Evolutionary conservation across 208 protist species (phyloP), one percentile per base, ranked within the genome.

Genomic region (Crithidia brevicula): DNA sequence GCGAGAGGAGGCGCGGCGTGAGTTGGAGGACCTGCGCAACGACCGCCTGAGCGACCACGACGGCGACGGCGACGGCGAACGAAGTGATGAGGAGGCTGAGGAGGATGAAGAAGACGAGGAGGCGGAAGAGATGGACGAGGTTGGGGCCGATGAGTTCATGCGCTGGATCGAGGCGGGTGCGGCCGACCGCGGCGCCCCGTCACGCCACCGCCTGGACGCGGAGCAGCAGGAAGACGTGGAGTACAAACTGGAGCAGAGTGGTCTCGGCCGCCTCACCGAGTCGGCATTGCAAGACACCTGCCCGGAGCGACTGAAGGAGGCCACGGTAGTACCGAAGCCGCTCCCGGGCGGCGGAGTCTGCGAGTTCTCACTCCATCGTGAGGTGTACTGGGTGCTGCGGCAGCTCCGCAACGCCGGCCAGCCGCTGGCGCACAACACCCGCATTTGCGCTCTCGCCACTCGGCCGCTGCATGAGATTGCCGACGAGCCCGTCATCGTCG

Each of bases 331-430:
- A 20, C 66, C 84, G n/a, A 75, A 73, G 28, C 9, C 23, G 28
- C 73, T 92, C 10, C 73, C 84, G 7, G 80, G 80, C 42, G 77
- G 78, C 28, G 83, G 81, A 34, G 67, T 81, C 38, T 91, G 87
- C 73, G 63, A 80, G 27, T 81, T 91, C 30, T 63, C 81, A 2
- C 52, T 85, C 25, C 77, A 88, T 36, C 70, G 81, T 13, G 86
- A 96, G 77, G 87, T 89, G 36, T 91, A 89, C 67, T 96, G 91
- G 88, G 74, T 96, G 40, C 69, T 96, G 30, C 72, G 86, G 18
- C 88, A 96, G 67, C 82, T 96, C 42, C 77, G 82, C 47, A 62
- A 70, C 53, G 74, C 87, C 7, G 85, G 91, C 5, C 87, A 93
- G 74, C 88, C 91, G 3, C 61, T 96, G 54, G 82, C 85, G 20